Conservation (phyloP, 176 grass and related monocot species). For the Aegilops tauschii region DNA sequence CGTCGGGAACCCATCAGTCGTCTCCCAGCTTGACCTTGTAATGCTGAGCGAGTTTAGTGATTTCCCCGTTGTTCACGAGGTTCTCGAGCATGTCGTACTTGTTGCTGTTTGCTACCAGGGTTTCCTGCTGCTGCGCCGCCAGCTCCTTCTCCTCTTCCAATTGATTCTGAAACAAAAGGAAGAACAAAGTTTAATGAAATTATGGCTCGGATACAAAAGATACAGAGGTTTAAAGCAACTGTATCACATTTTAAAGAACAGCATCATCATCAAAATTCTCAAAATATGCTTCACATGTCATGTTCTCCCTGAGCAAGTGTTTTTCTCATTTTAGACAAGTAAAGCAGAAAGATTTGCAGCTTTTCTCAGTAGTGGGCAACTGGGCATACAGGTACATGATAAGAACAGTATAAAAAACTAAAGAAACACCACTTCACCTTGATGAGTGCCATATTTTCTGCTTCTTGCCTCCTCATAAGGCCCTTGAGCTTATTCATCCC, state of each 20-base stretch:
- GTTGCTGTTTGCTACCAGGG: slow-evolving; percentile 37
- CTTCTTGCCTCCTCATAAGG: slow-evolving; percentile 30
- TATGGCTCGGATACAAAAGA: too few relatives aligned
- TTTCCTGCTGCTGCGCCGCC: slow-evolving; percentile 46
- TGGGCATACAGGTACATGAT: neutral
- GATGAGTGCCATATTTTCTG: too few relatives aligned
- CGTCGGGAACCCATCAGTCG: slow-evolving; percentile 12
- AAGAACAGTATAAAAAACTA: neutral
- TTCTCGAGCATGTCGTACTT: slow-evolving; percentile 55
- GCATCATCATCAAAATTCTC: neutral
- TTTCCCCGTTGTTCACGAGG: slow-evolving; percentile 26
- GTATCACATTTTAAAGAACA: neutral
- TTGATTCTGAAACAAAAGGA: slow-evolving; percentile 27
- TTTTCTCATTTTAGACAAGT: neutral
- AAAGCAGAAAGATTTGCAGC: neutral
- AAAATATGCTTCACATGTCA: neutral
- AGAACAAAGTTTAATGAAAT: neutral
- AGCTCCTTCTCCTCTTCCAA: slow-evolving; percentile 55
- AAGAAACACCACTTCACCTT: slow-evolving; percentile 20
- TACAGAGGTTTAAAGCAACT: neutral
- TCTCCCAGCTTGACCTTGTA: slow-evolving; percentile 45
- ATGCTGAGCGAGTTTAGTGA: slow-evolving; percentile 34
- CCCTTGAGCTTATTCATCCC: slow-evolving; percentile 26
- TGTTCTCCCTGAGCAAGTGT: neutral
- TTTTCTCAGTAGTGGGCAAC: neutral